Evolutionary conservation across 768 basidiomycete species (phyloP).

Genomic region (Gymnopilus junonius): DNA sequence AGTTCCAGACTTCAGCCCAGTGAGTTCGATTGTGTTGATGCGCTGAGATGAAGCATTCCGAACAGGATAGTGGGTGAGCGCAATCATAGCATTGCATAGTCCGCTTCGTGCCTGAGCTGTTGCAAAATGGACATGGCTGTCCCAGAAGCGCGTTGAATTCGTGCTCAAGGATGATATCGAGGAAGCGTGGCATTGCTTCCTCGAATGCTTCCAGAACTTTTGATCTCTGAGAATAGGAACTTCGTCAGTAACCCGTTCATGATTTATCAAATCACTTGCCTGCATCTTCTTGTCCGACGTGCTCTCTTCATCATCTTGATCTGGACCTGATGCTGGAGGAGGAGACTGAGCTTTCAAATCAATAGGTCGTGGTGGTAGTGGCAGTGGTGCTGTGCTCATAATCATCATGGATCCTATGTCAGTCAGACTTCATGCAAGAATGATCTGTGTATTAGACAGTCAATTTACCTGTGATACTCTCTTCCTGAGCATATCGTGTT

Average conservation of each 20-base stretch:
- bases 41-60: conserved; percentile 22
- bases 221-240: background rate
- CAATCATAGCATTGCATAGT: conserved; percentile 22
- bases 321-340: no score
- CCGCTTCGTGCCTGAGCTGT: background rate
- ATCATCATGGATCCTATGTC: no score
- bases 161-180: background rate
- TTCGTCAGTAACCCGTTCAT: background rate
- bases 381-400: no score
- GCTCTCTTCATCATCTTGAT: no score
- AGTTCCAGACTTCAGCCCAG: conserved; percentile 30
- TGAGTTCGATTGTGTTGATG: conserved; percentile 25
- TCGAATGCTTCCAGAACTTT: background rate
- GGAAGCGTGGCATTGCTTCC: background rate
- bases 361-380: no score
- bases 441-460: no score
- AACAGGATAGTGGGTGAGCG: conserved; percentile 10
- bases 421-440: no score
- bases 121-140: background rate
- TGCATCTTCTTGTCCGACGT: background rate
- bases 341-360: no score
- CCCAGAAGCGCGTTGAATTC: background rate
- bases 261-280: background rate
- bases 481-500: no score
- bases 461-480: no score